These are phyloP conservation scores for Acanthamoeba sp. DNA, from an alignment of 208 protist genomes.

Conservation along the genomic window DNA sequence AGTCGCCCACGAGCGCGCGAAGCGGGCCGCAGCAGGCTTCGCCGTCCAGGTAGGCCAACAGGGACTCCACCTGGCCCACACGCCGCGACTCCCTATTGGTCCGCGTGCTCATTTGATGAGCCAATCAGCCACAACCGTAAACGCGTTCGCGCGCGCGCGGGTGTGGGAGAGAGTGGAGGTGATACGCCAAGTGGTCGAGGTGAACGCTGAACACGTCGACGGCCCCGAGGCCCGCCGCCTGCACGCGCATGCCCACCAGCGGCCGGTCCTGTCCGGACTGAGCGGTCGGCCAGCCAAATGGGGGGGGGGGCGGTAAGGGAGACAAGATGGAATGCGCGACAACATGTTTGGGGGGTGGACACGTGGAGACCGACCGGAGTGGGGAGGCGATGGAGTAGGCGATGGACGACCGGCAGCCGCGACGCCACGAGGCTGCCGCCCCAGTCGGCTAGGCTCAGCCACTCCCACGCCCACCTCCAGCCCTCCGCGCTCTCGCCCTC, in stretches of 20 bases:
- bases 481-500: neutral
- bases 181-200: neutral
- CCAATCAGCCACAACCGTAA: neutral
- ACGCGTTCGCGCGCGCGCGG: neutral
- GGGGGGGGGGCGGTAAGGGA: neutral
- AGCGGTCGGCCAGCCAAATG: neutral
- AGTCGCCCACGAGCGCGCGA: neutral
- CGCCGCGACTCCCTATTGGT: neutral
- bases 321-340: neutral
- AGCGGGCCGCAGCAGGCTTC: neutral
- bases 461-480: neutral
- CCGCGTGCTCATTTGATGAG: neutral
- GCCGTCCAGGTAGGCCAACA: neutral
- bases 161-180: too few species aligned
- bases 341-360: too few species aligned
- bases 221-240: neutral
- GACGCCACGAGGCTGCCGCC: neutral
- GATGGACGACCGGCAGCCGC: neutral
- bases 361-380: neutral
- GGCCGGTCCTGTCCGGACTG: neutral
- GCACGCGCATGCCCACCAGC: neutral
- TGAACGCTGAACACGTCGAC: neutral
- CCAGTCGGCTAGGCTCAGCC: neutral
- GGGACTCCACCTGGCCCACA: neutral
- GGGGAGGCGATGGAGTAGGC: neutral